These are phyloP conservation scores for Tulasnella sp. DNA, from an alignment of 768 basidiomycete species.

Conservation along the genomic window DNA sequence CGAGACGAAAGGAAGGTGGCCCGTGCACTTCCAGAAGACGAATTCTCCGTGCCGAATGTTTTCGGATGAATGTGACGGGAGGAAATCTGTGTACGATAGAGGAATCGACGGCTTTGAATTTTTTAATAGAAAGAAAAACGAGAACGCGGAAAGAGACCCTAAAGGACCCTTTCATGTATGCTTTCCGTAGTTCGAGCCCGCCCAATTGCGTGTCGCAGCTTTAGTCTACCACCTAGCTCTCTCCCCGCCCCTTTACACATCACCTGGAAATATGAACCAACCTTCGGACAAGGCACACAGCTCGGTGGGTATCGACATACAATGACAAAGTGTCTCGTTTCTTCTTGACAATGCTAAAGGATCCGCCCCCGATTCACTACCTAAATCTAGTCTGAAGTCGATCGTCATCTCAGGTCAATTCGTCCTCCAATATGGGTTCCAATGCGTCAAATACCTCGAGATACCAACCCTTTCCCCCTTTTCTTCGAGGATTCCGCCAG, in stretches of 20 bases:
- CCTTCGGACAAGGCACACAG: background rate
- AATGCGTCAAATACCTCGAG: background rate
- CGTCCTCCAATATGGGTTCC: background rate
- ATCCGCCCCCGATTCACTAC: background rate
- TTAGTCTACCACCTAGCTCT: background rate
- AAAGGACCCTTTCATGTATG: background rate
- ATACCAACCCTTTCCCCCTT: background rate
- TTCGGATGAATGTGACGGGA: conserved; percentile 57
- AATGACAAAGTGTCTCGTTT: too few species aligned
- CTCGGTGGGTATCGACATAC: background rate
- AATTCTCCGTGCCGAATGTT: conserved; percentile 77
- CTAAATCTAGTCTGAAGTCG: background rate
- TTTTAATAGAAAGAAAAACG: background rate
- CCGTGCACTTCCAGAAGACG: conserved; percentile 62
- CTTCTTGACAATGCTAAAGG: background rate
- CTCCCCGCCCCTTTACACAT: too few species aligned
- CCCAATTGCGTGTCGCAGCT: background rate
- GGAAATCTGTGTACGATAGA: background rate
- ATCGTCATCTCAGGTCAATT: background rate
- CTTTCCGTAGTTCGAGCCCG: background rate
- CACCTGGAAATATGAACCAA: background rate
- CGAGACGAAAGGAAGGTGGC: conserved; percentile 53
- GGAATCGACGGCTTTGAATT: background rate
- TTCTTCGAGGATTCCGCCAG: background rate
- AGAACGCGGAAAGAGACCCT: background rate